A percentile compares a stretch with the other conserved stretches of the same genome.
These are phyloP conservation scores for Melaleuca quinquenervia DNA, from an alignment of 345 rosid genomes.

Conservation along the genomic window DNA sequence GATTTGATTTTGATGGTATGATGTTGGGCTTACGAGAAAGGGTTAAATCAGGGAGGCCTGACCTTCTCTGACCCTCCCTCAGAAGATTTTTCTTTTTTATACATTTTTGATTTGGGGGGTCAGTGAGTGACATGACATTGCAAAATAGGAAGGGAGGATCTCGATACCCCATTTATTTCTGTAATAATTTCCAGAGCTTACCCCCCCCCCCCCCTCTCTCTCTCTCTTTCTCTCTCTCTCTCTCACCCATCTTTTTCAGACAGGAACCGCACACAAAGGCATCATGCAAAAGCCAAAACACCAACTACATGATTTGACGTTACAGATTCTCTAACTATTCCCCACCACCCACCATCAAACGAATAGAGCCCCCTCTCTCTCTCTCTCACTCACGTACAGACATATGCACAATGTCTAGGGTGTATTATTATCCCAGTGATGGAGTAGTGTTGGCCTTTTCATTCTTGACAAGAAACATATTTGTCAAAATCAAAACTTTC, in stretches of 20 bases:
- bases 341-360: constrained; percentile 13
- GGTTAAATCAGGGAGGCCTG: constrained; percentile 14
- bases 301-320: constrained; percentile 86
- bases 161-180: neutral
- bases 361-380: constrained; percentile 5
- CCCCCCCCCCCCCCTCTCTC: too few relatives aligned
- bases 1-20: neutral
- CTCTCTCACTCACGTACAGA: neutral
- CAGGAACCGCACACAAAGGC: constrained; percentile 22
- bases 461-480: neutral
- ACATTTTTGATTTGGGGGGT: neutral
- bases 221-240: neutral
- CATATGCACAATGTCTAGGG: neutral
- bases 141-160: neutral
- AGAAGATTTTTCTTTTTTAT: neutral
- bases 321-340: constrained; percentile 68
- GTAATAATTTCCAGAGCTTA: neutral
- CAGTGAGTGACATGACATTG: constrained; percentile 21
- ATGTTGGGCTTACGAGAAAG: constrained; percentile 20
- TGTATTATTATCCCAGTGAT: neutral
- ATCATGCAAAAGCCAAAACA: constrained; percentile 39
- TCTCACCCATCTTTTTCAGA: neutral
- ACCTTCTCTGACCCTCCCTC: neutral
- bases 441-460: neutral
- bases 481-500: neutral